Evolutionary conservation across 2,329 filamentous ascomycete species (phyloP).

Genomic region (Sporothrix variecibatus): DNA sequence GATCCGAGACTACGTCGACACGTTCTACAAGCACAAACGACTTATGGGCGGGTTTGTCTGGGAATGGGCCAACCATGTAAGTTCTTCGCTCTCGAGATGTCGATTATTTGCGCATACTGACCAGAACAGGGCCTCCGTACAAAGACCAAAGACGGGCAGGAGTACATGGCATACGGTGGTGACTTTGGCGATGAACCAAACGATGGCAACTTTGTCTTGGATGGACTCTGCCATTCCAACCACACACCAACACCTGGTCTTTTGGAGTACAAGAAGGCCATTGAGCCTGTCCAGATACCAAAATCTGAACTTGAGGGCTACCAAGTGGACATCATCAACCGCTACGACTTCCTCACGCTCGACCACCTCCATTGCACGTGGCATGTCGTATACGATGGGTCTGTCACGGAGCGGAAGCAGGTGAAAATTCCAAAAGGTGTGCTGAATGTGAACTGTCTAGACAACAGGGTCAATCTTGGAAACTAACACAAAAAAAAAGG

Average conservation of each 20-base stretch:
- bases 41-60: constrained; percentile 65
- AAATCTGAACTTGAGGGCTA: constrained; percentile 41
- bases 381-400: constrained; percentile 45
- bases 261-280: constrained; percentile 58
- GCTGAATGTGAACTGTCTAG: not conserved
- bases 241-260: constrained; percentile 55
- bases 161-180: constrained; percentile 56
- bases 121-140: constrained; percentile 44
- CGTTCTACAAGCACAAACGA: constrained; percentile 58
- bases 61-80: constrained; percentile 58
- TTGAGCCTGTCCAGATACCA: constrained; percentile 59
- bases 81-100: too few relatives aligned
- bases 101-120: too few relatives aligned
- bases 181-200: constrained; percentile 61
- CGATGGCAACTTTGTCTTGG: constrained; percentile 56
- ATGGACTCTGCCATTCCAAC: constrained; percentile 51
- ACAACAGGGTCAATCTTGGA: not conserved
- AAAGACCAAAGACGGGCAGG: constrained; percentile 43
- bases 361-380: constrained; percentile 52
- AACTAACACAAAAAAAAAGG: constrained; percentile 33
- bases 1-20: constrained; percentile 64
- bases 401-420: constrained; percentile 39
- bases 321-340: constrained; percentile 51
- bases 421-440: constrained; percentile 47
- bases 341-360: constrained; percentile 56